A percentile compares a stretch with the other conserved stretches of the same genome.
Conservation (phyloP, 2,329 filamentous ascomycete genomes). For the Colletotrichum sp. region DNA sequence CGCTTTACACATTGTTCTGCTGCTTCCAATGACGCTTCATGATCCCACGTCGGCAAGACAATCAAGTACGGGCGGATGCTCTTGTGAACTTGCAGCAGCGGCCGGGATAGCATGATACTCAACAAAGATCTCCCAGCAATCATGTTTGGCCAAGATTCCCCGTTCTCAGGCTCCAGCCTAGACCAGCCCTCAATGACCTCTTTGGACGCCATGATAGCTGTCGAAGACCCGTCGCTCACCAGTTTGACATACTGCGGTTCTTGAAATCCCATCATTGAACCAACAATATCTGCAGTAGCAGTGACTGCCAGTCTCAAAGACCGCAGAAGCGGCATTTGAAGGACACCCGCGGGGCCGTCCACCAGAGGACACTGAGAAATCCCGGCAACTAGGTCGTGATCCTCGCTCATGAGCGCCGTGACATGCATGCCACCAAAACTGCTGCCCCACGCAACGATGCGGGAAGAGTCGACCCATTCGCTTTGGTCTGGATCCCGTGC, state of each 20-base stretch:
- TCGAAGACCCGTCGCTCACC: slow-evolving; percentile 1
- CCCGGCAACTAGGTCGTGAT: slow-evolving; percentile 1
- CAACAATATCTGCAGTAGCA: not conserved
- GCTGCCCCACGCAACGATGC: slow-evolving; percentile 12
- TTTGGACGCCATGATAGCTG: slow-evolving; percentile 1
- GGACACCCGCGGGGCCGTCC: not conserved
- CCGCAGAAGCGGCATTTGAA: not conserved
- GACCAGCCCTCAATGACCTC: slow-evolving; percentile 6
- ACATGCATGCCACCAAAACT: slow-evolving; percentile 18
- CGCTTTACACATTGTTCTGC: slow-evolving; percentile 7
- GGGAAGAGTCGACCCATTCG: not conserved
- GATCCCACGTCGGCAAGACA: slow-evolving; percentile 11
- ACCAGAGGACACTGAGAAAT: slow-evolving; percentile 10
- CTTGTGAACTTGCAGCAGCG: not conserved
- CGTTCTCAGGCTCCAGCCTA: not conserved
- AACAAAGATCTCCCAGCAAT: slow-evolving; percentile 8
- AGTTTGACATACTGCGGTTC: slow-evolving; percentile 6
- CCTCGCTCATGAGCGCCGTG: slow-evolving; percentile 1
- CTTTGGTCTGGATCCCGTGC: not conserved
- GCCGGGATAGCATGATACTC: not conserved
- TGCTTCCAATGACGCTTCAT: slow-evolving; percentile 1
- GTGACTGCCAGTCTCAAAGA: not conserved
- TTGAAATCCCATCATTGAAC: not conserved
- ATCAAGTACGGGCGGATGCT: not conserved
- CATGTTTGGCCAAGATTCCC: not conserved